Conservation (phyloP, 768 basidiomycete genomes). For the Russula griseocarnosa region DNA sequence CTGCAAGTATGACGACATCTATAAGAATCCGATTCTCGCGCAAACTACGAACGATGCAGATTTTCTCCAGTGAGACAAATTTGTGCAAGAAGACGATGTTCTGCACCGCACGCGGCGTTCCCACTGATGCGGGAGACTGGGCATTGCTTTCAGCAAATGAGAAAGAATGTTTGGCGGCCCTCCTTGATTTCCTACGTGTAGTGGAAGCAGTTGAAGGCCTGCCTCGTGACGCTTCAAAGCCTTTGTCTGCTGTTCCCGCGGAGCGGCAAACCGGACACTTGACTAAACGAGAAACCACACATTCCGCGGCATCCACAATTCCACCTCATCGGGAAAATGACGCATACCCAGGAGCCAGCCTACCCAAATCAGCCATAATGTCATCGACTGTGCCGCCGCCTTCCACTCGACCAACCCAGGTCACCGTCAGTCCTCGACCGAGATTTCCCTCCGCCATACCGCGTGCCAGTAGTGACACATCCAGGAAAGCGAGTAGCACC, state of each 20-base stretch:
- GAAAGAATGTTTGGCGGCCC: constrained; percentile 20
- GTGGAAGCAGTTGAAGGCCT: constrained; percentile 23
- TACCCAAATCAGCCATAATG: not conserved
- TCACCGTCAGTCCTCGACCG: constrained; percentile 26
- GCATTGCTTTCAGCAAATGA: constrained; percentile 16
- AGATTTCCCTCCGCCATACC: constrained; percentile 18
- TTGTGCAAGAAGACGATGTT: constrained; percentile 25
- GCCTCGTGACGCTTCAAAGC: not conserved
- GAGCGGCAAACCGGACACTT: not conserved
- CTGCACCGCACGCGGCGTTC: constrained; percentile 19
- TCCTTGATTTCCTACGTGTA: constrained; percentile 24
- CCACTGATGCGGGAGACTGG: constrained; percentile 23
- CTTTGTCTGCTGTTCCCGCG: not conserved
- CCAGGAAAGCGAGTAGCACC: constrained; percentile 28
- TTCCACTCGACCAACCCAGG: constrained; percentile 7
- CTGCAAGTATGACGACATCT: not conserved
- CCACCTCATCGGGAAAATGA: not conserved
- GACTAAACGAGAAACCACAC: constrained; percentile 1
- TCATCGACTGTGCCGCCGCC: constrained; percentile 2
- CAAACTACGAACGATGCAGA: constrained; percentile 25
- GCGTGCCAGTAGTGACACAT: constrained; percentile 13
- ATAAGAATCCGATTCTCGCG: constrained; percentile 25
- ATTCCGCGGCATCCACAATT: not conserved
- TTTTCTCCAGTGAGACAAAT: constrained; percentile 11
- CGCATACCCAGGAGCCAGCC: not conserved